Conservation (phyloP, 2,329 filamentous ascomycete genomes). For the Acrodontium crateriforme region DNA sequence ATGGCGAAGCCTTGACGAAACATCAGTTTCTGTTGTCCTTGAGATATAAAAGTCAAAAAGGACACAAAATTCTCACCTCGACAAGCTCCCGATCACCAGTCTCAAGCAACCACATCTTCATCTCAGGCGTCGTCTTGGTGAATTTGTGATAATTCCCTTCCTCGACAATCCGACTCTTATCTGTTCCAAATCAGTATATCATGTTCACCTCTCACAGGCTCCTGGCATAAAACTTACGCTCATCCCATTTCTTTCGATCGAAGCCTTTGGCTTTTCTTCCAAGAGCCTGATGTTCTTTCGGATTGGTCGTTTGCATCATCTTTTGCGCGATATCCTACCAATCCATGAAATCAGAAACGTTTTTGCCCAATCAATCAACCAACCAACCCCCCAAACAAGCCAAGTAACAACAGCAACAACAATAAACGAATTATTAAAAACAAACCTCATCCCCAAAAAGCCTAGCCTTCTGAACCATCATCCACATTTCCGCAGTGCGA, state of each 20-base stretch:
- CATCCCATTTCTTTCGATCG: slow-evolving; percentile 37
- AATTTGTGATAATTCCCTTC: slow-evolving; percentile 49
- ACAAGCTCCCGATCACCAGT: slow-evolving; percentile 49
- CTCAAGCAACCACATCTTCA: slow-evolving; percentile 38
- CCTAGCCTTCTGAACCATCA: slow-evolving; percentile 34
- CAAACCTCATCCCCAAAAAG: slow-evolving; percentile 28
- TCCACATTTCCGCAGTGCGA: slow-evolving; percentile 32
- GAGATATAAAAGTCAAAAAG: background rate
- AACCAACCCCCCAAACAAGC: background rate
- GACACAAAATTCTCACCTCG: slow-evolving; percentile 35
- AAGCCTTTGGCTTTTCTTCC: slow-evolving; percentile 44
- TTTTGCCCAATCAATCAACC: background rate
- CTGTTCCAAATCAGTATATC: slow-evolving; percentile 10
- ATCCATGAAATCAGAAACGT: background rate
- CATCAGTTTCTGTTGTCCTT: too few species aligned
- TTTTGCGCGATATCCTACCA: slow-evolving; percentile 26
- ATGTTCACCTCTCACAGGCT: background rate
- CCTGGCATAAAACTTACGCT: slow-evolving; percentile 12
- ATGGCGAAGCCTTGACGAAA: slow-evolving; percentile 28
- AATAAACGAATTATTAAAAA: background rate
- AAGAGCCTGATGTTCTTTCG: slow-evolving; percentile 38
- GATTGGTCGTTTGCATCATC: slow-evolving; percentile 36
- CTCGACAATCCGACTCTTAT: slow-evolving; percentile 42
- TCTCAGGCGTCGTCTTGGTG: slow-evolving; percentile 28
- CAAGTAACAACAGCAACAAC: background rate